These are phyloP conservation scores for Podosphaera xanthii DNA, from an alignment of 2,329 filamentous ascomycete species.

Conservation along the genomic window DNA sequence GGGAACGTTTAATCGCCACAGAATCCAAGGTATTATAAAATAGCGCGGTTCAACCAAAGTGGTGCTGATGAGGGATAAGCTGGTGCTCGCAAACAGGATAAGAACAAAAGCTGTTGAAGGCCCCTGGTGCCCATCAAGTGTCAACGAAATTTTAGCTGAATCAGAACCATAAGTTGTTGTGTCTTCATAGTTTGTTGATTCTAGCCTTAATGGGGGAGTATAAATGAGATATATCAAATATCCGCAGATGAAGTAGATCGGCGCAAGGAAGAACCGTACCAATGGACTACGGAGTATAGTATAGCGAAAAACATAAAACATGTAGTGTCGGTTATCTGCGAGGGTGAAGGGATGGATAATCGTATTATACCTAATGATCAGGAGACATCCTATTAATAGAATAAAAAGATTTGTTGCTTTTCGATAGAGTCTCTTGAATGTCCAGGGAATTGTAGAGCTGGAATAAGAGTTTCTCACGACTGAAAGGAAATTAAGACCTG, in stretches of 20 bases:
- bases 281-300: conserved; percentile 42
- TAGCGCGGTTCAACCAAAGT: conserved; percentile 90
- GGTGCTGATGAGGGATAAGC: conserved; percentile 63
- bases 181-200: neutral
- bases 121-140: neutral
- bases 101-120: conserved; percentile 28
- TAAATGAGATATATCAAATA: conserved; percentile 34
- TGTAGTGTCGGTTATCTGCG: conserved; percentile 89
- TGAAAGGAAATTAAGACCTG: conserved; percentile 20
- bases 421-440: conserved; percentile 7
- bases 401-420: neutral
- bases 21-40: conserved; percentile 84
- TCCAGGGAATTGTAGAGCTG: conserved; percentile 12
- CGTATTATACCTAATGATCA: conserved; percentile 58
- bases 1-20: conserved; percentile 69
- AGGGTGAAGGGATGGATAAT: conserved; percentile 89
- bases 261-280: conserved; percentile 43
- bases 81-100: conserved; percentile 42
- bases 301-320: conserved; percentile 87
- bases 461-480: conserved; percentile 5
- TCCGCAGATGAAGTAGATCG: conserved; percentile 46
- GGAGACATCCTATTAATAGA: conserved; percentile 15
- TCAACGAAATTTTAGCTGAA: neutral
- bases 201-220: neutral
- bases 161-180: neutral